These are phyloP conservation scores for Plectosphaerella sp. DNA, from an alignment of 2,329 filamentous ascomycete species.

Conservation along the genomic window DNA sequence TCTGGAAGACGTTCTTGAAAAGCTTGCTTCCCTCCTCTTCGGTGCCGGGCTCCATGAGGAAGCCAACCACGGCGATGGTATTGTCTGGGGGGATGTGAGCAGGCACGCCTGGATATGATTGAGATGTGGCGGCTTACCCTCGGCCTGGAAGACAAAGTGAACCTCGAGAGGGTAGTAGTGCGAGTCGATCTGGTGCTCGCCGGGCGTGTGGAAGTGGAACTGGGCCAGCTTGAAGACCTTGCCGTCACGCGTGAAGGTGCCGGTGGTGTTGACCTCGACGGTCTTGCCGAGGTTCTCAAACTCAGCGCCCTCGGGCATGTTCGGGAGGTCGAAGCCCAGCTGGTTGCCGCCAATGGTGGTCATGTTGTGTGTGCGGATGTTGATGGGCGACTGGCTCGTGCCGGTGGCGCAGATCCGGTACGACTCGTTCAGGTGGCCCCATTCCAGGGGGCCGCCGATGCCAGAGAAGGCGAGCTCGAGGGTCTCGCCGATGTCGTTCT, in stretches of 20 bases:
- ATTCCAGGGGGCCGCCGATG: constrained; percentile 44
- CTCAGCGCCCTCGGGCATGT: constrained; percentile 26
- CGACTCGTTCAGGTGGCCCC: constrained; percentile 37
- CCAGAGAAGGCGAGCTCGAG: constrained; percentile 36
- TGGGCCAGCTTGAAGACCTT: constrained; percentile 41
- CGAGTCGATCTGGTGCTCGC: constrained; percentile 49
- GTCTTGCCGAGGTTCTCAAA: constrained; percentile 50
- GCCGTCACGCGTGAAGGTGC: constrained; percentile 35
- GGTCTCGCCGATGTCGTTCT: constrained; percentile 18
- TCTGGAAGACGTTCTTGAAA: constrained; percentile 29
- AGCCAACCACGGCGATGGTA: constrained; percentile 29
- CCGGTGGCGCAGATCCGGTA: constrained; percentile 45
- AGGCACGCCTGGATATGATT: not conserved
- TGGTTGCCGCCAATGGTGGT: constrained; percentile 19
- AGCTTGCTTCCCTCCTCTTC: constrained; percentile 17
- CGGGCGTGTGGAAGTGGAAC: constrained; percentile 58
- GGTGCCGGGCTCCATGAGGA: constrained; percentile 27
- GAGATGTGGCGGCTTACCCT: constrained; percentile 12
- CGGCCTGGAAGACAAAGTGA: constrained; percentile 34
- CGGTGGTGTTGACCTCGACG: constrained; percentile 44
- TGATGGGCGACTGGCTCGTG: constrained; percentile 51
- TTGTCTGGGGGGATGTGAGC: constrained; percentile 9
- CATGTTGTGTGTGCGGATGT: constrained; percentile 29
- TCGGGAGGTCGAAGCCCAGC: constrained; percentile 30
- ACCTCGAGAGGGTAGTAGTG: constrained; percentile 34